Evolutionary conservation across 2,329 filamentous ascomycete genomes (phyloP), one percentile per base, ranked within the genome.

Genomic region (Fusarium pilosicola): DNA sequence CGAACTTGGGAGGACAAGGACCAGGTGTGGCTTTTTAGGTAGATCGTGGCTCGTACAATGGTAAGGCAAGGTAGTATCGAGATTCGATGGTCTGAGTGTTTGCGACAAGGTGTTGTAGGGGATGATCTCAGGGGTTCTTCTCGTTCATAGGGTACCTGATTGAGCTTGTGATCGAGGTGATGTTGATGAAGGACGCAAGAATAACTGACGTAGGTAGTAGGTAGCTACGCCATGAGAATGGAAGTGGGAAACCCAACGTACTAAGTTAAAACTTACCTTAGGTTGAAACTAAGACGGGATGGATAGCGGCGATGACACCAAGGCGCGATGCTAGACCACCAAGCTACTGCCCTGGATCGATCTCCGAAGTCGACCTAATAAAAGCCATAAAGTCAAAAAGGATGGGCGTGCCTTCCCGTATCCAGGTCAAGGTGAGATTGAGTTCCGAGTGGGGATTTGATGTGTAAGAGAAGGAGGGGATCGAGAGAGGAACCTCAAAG

Each of bases 1-100:
- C 60, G 57, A 59, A 51, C 22, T 65, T 48, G 66, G 68, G 52
- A 69, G 71, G 63, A 72, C 71, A 74, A 74, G 71, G 59, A 65
- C 55, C 51, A 49, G 71, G 41, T 65, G 59, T 68, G 61, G 39
- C 69, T 74, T 68, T 71, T 46, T 34, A 36, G 56, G 38, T 41
- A 44, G 60, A 44, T 41, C 26, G 66, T 71, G 61, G 61, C 62
- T 63, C 62, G 58, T 39, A 68, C 61, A 63, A 63, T 51, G 41
- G 38, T 57, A 54, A 44, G 41, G 38, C 57, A 54, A 48, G 66
- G 61, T 58, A 41, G 52, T 39, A 46, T 45, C 51, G 15, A 61
- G 51, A 62, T 34, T 26, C 18, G 26, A 57, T 45, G 26, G 34
- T 22, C 59, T n/a, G 39, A 12, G 60, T 30, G 32, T 32, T 44